phyloP scores from a whole-genome alignment of 495 filamentous ascomycete species.

The Chaetomium fimeti region DNA sequence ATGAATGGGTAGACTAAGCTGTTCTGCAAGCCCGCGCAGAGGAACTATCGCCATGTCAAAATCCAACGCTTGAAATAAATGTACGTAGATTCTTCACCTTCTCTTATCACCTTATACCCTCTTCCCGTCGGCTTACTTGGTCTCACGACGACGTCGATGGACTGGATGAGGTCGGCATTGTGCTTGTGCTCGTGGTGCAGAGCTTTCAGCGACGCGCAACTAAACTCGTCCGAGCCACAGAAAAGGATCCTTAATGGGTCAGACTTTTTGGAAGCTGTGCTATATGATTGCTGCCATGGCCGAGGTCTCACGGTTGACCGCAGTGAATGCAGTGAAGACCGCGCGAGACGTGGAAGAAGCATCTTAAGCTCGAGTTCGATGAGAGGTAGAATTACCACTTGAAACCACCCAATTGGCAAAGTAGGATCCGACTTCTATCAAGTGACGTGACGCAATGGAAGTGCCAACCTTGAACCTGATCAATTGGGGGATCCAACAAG shows the following conservation, averaged over 20 bases:
- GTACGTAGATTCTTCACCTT: constrained; percentile 53
- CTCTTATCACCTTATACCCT: constrained; percentile 64
- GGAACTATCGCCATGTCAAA: constrained; percentile 56
- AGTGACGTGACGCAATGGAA: too few species aligned
- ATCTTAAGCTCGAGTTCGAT: neutral
- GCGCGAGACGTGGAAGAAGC: neutral
- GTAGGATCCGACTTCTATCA: neutral
- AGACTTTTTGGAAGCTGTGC: constrained; percentile 28
- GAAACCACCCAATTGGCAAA: neutral
- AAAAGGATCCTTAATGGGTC: constrained; percentile 85
- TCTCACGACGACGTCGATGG: constrained; percentile 84
- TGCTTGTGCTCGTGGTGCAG: constrained; percentile 59
- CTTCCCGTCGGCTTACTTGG: constrained; percentile 74
- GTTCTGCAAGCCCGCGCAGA: constrained; percentile 62
- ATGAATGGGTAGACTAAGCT: constrained; percentile 66
- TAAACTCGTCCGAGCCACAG: constrained; percentile 93
- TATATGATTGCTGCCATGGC: neutral
- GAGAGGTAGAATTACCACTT: neutral
- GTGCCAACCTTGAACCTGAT: neutral
- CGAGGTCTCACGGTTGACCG: neutral
- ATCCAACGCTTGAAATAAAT: neutral
- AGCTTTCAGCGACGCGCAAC: constrained; percentile 71
- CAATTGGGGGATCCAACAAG: neutral
- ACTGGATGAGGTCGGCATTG: constrained; percentile 60
- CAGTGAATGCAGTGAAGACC: neutral